Percentiles rank a stretch among this genome's conserved stretches.
phyloP scores from a whole-genome alignment of 78 protist species.

The Capsaspora owczarzaki region DNA sequence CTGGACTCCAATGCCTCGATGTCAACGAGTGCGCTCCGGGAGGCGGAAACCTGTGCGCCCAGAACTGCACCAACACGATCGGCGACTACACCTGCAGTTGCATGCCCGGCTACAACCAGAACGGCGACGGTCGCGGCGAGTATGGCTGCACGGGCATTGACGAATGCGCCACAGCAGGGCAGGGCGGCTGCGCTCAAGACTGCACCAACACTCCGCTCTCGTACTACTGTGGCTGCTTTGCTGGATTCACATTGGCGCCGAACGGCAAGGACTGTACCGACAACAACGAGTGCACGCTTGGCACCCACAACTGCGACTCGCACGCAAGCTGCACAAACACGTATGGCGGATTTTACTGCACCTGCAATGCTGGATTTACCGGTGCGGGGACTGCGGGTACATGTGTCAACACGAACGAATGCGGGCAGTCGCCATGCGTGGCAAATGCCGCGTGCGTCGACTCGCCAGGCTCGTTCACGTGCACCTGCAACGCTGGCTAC shows the following conservation, averaged over 20 bases:
- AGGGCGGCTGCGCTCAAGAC: neutral
- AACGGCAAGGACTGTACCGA: neutral
- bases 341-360: neutral
- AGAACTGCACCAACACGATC: constrained; percentile 1
- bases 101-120: neutral
- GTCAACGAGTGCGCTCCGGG: too few species aligned
- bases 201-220: neutral
- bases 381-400: neutral
- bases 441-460: neutral
- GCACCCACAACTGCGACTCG: neutral
- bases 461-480: neutral
- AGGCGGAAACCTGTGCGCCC: too few species aligned
- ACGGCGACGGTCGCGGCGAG: neutral
- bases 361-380: neutral
- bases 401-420: neutral
- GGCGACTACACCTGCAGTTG: neutral
- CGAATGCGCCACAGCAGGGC: neutral
- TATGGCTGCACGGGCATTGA: neutral
- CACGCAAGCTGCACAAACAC: neutral
- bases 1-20: too few species aligned
- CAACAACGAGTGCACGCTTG: neutral
- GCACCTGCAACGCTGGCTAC: neutral
- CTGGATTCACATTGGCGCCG: neutral
- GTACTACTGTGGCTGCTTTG: neutral
- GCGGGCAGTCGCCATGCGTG: neutral